Evolutionary conservation across 1,139 yeast genomes (phyloP), one percentile per base, ranked within the genome.

Genomic region (Lizanozyma gosingica): DNA sequence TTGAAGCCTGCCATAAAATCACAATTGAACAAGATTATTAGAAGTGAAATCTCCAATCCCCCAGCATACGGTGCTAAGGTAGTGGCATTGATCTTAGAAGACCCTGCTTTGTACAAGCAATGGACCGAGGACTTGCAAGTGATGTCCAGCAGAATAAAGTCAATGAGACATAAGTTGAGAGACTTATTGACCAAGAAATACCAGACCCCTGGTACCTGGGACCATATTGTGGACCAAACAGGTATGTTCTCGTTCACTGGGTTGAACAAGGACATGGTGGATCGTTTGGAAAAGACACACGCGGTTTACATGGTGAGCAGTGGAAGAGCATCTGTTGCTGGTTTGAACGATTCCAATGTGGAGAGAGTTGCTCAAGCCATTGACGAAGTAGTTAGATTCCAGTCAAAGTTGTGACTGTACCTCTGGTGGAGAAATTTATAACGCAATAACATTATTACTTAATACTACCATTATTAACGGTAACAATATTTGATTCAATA

Each of bases 221-320:
- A 82, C 51, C 97, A 90, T 63, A 86, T 92, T 53, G 86, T 85
- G 41, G 72, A 75, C 48, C 97, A 92, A 67, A 83, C 86, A 45
- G 98, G 98, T 52, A 92, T 92, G 98, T 92, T 92, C 63, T 87
- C 96, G 41, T 92, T 81, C 65, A 90, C 97, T 18, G 97, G 96
- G 1, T 73, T 92, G 51, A 65, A 74, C 17, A 71, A 83, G 18
- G 86, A 81, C 40, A 92, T 87, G 78, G 97, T 86, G 40, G 76
- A 75, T 43, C 73, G 85, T 50, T 73, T 90, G 46, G 95, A 87
- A 57, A 62, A 73, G 50, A 77, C 79, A 50, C 94, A 84, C 61
- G 94, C 83, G 17, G 80, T 90, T 42, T 84, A 83, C 56, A 59
- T 84, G 60, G 90, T 84, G 41, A 66, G 82, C 40, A 78, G 87